These are phyloP conservation scores for Trifolium repens DNA, from an alignment of 306 rosid genomes.

Conservation along the genomic window DNA sequence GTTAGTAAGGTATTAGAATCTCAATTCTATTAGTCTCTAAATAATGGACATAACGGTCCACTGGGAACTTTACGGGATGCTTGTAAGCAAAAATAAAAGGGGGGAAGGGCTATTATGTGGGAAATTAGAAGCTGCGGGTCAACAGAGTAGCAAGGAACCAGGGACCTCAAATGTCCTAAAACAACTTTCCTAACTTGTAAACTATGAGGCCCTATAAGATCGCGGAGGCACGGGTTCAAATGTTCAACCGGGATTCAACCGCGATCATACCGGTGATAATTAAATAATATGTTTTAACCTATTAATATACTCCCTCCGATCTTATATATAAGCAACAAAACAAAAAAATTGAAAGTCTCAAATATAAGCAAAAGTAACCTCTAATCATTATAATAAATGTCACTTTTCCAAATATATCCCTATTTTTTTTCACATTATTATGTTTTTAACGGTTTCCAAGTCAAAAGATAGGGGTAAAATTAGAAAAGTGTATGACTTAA, in stretches of 20 bases:
- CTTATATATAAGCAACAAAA: too few species aligned
- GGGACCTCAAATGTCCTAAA: conserved; percentile 1
- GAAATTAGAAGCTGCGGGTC: not conserved
- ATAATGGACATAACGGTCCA: not conserved
- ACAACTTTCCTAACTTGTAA: not conserved
- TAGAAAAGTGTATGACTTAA: too few species aligned
- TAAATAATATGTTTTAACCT: too few species aligned
- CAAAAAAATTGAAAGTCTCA: too few species aligned
- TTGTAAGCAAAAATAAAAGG: not conserved
- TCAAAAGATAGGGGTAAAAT: too few species aligned
- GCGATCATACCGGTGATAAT: not conserved
- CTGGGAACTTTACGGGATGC: not conserved
- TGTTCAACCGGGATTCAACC: not conserved
- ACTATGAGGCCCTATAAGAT: not conserved
- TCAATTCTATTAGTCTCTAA: not conserved
- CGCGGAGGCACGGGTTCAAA: not conserved
- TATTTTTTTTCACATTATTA: too few species aligned
- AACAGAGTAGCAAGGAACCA: not conserved
- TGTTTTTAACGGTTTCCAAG: too few species aligned
- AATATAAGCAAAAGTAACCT: too few species aligned
- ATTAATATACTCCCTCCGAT: too few species aligned
- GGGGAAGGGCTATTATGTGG: not conserved
- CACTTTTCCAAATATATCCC: too few species aligned
- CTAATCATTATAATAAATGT: too few species aligned
- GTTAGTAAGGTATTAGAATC: not conserved